Percentiles rank a stretch among this genome's conserved stretches.
Evolutionary conservation across 305 asterid species (phyloP).

Genomic region (Rubia balearica): DNA sequence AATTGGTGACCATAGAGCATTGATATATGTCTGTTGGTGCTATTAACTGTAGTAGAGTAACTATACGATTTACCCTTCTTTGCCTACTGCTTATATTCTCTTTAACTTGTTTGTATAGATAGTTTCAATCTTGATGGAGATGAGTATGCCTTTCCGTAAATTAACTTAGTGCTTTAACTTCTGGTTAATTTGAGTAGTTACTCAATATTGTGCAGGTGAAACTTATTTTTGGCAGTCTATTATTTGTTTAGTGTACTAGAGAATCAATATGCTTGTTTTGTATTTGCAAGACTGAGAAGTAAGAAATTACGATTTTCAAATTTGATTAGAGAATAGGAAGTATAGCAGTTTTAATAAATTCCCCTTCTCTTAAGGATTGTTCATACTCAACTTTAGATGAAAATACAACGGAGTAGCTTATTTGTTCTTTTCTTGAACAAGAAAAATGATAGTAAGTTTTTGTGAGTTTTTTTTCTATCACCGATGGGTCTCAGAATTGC

Average conservation of each 20-base stretch:
- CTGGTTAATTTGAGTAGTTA: neutral
- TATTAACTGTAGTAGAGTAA: too few relatives aligned
- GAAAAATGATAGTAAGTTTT: slow-evolving; percentile 6
- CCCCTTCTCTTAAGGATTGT: neutral
- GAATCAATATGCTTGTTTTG: neutral
- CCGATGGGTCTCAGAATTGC: too few relatives aligned
- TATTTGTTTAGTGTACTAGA: neutral
- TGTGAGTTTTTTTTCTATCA: slow-evolving; percentile 38
- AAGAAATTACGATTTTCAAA: neutral
- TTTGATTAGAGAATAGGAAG: neutral
- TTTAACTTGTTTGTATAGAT: neutral
- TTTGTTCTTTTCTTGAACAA: neutral
- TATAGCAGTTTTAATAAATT: neutral
- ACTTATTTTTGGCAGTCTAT: too few relatives aligned
- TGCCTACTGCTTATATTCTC: neutral
- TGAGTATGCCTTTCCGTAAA: neutral
- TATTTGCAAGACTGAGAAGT: neutral
- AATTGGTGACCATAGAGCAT: too few relatives aligned
- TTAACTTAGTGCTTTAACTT: neutral
- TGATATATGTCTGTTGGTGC: too few relatives aligned
- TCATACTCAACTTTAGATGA: too few relatives aligned
- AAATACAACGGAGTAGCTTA: neutral
- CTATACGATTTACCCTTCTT: neutral
- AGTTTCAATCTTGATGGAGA: neutral
- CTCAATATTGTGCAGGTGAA: too few relatives aligned